These are phyloP conservation scores for Microascus cirrosus DNA, from an alignment of 2,329 filamentous ascomycete species.

Conservation along the genomic window DNA sequence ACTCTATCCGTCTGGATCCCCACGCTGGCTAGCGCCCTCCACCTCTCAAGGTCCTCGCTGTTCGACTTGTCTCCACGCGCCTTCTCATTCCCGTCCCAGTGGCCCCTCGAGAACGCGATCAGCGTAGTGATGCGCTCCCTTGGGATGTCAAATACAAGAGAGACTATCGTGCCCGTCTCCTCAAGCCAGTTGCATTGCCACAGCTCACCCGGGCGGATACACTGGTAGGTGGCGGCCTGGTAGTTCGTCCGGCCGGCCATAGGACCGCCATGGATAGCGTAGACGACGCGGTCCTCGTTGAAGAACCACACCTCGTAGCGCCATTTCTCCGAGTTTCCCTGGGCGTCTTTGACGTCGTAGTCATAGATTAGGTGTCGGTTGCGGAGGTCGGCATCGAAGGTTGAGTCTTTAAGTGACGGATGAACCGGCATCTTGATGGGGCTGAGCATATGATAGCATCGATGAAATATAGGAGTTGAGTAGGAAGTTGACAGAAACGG, in stretches of 20 bases:
- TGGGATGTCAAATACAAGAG: conserved; percentile 42
- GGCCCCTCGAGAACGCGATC: conserved; percentile 41
- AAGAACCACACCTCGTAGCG: conserved; percentile 52
- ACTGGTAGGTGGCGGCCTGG: conserved; percentile 43
- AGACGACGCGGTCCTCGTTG: conserved; percentile 40
- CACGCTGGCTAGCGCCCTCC: conserved; percentile 34
- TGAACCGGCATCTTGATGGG: not conserved
- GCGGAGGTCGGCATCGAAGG: conserved; percentile 37
- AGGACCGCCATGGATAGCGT: conserved; percentile 47
- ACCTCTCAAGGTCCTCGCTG: conserved; percentile 34
- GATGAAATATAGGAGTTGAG: not conserved
- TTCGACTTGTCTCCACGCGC: conserved; percentile 48
- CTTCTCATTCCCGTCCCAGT: conserved; percentile 38
- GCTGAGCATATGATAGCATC: not conserved
- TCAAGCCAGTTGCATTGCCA: conserved; percentile 53
- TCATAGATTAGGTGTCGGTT: conserved; percentile 47
- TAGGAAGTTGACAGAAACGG: not conserved
- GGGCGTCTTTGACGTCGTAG: conserved; percentile 33
- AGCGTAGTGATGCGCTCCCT: conserved; percentile 36
- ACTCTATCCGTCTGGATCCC: conserved; percentile 37
- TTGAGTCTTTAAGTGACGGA: conserved; percentile 7
- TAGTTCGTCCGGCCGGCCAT: conserved; percentile 45
- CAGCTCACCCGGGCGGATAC: conserved; percentile 42
- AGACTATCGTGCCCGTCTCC: conserved; percentile 46
- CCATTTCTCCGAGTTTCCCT: conserved; percentile 45